A percentile compares a stretch with the other conserved stretches of the same genome.
phyloP scores from a whole-genome alignment of 495 filamentous ascomycete genomes.

The Pseudevernia furfuracea region DNA sequence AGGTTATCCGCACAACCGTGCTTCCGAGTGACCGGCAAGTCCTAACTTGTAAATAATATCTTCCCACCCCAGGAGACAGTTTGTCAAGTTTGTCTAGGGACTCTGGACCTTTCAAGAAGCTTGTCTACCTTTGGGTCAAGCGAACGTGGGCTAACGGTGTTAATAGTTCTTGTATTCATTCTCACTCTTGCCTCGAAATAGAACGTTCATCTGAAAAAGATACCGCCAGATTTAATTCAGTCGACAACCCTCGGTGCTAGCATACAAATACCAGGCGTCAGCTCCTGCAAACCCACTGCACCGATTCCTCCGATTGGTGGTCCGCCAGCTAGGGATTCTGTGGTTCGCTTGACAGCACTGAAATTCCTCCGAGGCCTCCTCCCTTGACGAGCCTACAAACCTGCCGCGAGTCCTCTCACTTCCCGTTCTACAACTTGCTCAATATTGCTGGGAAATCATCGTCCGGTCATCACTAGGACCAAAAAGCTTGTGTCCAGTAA shows the following conservation, averaged over 20 bases:
- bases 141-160: neutral
- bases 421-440: neutral
- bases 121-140: neutral
- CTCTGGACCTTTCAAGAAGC: neutral
- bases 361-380: neutral
- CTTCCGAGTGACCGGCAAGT: neutral
- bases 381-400: neutral
- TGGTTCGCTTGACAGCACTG: neutral
- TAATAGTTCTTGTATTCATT: neutral
- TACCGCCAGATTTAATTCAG: neutral
- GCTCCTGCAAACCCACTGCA: neutral
- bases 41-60: neutral
- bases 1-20: slow-evolving; percentile 11
- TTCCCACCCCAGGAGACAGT: neutral
- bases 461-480: neutral
- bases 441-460: neutral
- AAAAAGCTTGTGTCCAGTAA: neutral
- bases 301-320: neutral
- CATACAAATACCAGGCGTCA: neutral
- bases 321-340: neutral
- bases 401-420: neutral
- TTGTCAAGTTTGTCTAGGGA: neutral
- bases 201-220: neutral
- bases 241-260: neutral
- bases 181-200: slow-evolving; percentile 1